Evolutionary conservation across 2,329 filamentous ascomycete genomes (phyloP), one percentile per base, ranked within the genome.

Genomic region (Myriosclerotinia curreyana): DNA sequence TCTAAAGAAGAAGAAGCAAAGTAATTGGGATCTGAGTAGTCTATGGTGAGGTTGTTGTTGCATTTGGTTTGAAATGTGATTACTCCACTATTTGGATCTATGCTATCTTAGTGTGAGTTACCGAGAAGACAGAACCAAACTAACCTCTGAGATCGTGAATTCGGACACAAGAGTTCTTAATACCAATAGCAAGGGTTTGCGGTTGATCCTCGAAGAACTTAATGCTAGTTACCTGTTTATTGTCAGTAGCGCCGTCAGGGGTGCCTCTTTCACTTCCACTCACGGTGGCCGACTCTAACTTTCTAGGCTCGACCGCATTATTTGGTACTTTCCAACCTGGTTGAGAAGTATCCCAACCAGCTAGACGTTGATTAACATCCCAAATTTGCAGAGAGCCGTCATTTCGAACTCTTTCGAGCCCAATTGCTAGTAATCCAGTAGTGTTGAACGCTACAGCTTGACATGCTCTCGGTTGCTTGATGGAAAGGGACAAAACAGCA

Each of bases 381-480:
- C 90, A 95, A 38, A 95, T 87, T 71, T 94, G 91, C 56, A 96
- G 81, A 70, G 89, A 92, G 67, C 89, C 85, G 73, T 95, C 91
- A 76, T 91, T 92, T 40, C 91, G 84, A 31, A 93, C 90, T 70
- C 90, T 83, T 71, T 95, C 91, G 60, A 95, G 79, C 1, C 90
- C 91, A 36, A 92, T 90, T 12, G 91, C 91, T 60, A 96, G 79
- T 64, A 90, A 80, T 22, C 89, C 88, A 6, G 80, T 81, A 4
- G 84, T 86, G 72, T 87, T 94, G 77, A 95, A 92, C 4, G 90
- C 87, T 49, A 95, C 89, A 0, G 90, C 89, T 71, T 94, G 91
- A 71, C 90, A 94, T 51, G 88, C 88, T 52, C 91, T 84, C 62
- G 89, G 85, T 74, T 92, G 86, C 74, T 90, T 91, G 54, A 92